Evolutionary conservation across 2,329 filamentous ascomycete genomes (phyloP).

Genomic region (Fusarium annulatum): DNA sequence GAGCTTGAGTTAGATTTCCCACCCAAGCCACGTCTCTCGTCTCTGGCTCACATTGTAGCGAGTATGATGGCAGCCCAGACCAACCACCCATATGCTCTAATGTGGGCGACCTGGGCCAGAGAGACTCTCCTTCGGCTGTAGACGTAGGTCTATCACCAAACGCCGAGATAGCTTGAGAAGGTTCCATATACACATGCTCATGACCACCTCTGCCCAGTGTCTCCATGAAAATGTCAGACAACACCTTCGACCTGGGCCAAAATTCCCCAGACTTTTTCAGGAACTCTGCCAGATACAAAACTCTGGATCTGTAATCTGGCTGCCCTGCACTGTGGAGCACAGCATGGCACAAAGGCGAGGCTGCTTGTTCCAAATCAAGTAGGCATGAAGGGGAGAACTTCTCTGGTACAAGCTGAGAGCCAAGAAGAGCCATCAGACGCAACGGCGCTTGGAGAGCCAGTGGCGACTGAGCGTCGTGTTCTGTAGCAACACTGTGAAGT

Average conservation of each 20-base stretch:
- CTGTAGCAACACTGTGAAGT: background rate
- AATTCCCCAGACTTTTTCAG: conserved; percentile 34
- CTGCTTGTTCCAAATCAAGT: conserved; percentile 26
- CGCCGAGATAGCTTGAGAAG: background rate
- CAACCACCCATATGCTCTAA: background rate
- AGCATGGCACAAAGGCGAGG: conserved; percentile 17
- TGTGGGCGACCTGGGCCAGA: background rate
- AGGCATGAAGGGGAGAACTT: conserved; percentile 41
- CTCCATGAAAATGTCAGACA: background rate
- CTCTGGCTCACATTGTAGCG: background rate
- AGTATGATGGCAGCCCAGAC: background rate
- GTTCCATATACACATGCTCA: background rate
- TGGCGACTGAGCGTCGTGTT: background rate
- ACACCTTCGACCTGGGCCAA: conserved; percentile 28
- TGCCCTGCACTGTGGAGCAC: conserved; percentile 1
- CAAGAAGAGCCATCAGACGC: conserved; percentile 32
- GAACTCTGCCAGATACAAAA: conserved; percentile 20
- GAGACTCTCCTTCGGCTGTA: background rate
- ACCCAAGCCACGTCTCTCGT: background rate
- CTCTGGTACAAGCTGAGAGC: conserved; percentile 20
- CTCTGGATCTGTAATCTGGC: conserved; percentile 11
- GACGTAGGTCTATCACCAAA: background rate
- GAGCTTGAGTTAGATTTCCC: background rate
- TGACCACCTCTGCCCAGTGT: background rate
- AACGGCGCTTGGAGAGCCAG: conserved; percentile 32